phyloP scores from a whole-genome alignment of 495 filamentous ascomycete species.

The Corynascus novoguineensis region DNA sequence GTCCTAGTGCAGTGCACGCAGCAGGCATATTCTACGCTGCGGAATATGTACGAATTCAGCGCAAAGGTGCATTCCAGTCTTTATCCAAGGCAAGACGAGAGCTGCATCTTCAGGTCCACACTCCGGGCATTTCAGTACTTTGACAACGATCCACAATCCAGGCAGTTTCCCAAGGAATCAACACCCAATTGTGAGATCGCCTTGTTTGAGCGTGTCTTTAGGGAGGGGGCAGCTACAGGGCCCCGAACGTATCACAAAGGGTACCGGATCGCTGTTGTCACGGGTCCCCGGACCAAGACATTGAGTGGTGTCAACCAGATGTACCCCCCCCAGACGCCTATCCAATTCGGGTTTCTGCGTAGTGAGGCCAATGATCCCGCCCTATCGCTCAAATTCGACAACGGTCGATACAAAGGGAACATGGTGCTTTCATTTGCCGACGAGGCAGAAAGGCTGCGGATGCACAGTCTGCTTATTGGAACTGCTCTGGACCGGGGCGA shows the following conservation, averaged over 20 bases:
- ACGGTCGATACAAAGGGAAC: conserved; percentile 56
- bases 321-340: conserved; percentile 52
- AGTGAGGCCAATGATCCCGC: conserved; percentile 61
- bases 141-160: conserved; percentile 57
- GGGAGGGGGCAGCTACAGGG: conserved; percentile 60
- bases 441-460: conserved; percentile 54
- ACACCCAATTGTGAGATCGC: conserved; percentile 60
- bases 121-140: conserved; percentile 69
- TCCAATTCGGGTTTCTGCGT: conserved; percentile 67
- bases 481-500: conserved; percentile 56
- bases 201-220: conserved; percentile 63
- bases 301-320: conserved; percentile 65
- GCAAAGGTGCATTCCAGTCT: conserved; percentile 64
- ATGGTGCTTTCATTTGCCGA: conserved; percentile 72
- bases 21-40: conserved; percentile 66
- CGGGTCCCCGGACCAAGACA: conserved; percentile 67
- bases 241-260: conserved; percentile 65
- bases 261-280: conserved; percentile 68
- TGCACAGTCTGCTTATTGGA: conserved; percentile 67
- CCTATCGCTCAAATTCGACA: conserved; percentile 63
- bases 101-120: conserved; percentile 55
- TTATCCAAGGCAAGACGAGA: conserved; percentile 60
- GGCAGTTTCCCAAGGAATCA: conserved; percentile 68
- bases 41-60: conserved; percentile 76
- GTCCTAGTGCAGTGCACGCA: conserved; percentile 64